A percentile compares a stretch with the other conserved stretches of the same genome.
Conservation (phyloP, 352 stramenopile genomes). For the Pythium plurisporium region DNA sequence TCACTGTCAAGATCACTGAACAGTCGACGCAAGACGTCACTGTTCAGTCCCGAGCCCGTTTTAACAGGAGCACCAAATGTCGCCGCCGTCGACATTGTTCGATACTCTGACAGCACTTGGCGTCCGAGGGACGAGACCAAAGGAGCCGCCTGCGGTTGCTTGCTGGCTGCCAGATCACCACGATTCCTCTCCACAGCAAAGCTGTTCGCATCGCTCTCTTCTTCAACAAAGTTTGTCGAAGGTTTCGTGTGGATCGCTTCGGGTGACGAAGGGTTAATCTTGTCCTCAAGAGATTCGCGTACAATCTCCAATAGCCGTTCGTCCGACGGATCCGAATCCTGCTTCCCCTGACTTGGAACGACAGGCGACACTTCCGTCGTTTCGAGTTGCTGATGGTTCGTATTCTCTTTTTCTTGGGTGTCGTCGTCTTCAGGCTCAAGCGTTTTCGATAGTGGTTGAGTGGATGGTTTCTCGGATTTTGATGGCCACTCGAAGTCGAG, state of each 20-base stretch:
- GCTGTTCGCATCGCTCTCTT: not conserved
- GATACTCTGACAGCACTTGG: constrained; percentile 67
- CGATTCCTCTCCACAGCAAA: too few species aligned
- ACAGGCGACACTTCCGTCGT: not conserved
- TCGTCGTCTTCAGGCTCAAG: constrained; percentile 14
- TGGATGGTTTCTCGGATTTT: not conserved
- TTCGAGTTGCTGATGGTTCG: not conserved
- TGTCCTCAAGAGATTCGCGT: constrained; percentile 5
- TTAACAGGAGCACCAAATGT: constrained; percentile 44
- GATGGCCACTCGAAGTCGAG: not conserved
- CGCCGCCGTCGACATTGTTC: constrained; percentile 52
- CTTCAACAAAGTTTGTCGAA: not conserved
- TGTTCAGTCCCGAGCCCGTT: constrained; percentile 27
- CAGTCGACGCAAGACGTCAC: constrained; percentile 61
- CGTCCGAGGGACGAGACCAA: constrained; percentile 46
- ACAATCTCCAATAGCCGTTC: not conserved
- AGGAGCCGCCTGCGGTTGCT: too few species aligned
- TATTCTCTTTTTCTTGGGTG: not conserved
- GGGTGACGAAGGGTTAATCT: not conserved
- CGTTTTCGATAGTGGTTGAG: not conserved
- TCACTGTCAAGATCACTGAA: constrained; percentile 74
- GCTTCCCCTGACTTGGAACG: not conserved
- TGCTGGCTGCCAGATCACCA: too few species aligned
- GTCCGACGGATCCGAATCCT: not conserved
- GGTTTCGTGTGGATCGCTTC: not conserved